Evolutionary conservation across 352 stramenopile genomes (phyloP), one percentile per base, ranked within the genome.

Genomic region (Globisporangium sylvaticum): DNA sequence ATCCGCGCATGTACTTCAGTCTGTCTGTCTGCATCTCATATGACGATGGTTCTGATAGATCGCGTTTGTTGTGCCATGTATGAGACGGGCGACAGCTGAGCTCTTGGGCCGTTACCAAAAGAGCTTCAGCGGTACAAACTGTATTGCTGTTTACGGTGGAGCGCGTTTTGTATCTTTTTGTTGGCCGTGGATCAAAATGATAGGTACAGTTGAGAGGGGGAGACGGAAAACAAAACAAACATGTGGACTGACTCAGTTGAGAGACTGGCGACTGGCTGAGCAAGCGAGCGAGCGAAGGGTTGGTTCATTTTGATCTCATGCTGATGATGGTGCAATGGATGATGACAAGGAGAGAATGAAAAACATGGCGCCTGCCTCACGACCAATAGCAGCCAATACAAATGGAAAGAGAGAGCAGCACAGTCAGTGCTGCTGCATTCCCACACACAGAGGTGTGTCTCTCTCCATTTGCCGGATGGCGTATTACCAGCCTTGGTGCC

Each of bases 281-380:
- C n/a, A n/a, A n/a, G 44, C 44, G 44, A 53, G 22, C n/a, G 22
- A 55, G 22, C 8, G n/a, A 18, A 55, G 48, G 25, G 53, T 18
- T 59, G 25, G 53, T 18, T 59, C 53, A 59, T 59, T 59, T 59
- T 27, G 53, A 59, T 42, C 53, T 59, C 53, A 15, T 58, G 25
- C 24, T 58, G 52, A 22, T 58, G n/a, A 32, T 10, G 5, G 14
- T 20, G 37, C 37, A 7, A 7, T 0, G 14, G 37, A 44, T 44
- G 37, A 44, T 44, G 32, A 10, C 8, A 31, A 18, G 12, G 24
- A 22, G 52, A 29, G 52, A 58, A 57, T 57, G 25, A 32, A 34
- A 25, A n/a, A 10, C 37, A 32, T 25, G 1, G 56, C 56, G 29
- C 56, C 56, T 62, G 56, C 56, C 31, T 62, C 32, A 62, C n/a